Conservation (phyloP, 2,329 filamentous ascomycete species). For the Escovopsis sp. region DNA sequence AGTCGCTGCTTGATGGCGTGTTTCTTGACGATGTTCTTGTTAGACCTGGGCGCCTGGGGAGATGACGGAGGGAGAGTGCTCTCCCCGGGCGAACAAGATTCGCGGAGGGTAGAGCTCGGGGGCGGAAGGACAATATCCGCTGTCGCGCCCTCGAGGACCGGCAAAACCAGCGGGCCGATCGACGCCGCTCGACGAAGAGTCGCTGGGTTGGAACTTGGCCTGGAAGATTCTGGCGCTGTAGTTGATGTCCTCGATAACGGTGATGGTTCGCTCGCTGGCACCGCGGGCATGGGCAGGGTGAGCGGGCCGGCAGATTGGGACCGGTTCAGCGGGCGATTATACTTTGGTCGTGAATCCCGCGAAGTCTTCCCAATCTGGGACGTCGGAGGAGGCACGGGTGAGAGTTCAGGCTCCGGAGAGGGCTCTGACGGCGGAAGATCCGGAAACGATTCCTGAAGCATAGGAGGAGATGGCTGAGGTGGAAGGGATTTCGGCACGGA, state of each 20-base stretch:
- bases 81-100: slow-evolving; percentile 30
- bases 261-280: slow-evolving; percentile 36
- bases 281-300: slow-evolving; percentile 21
- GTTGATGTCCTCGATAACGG: slow-evolving; percentile 19
- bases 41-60: slow-evolving; percentile 32
- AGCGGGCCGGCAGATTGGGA: slow-evolving; percentile 25
- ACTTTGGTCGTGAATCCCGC: slow-evolving; percentile 7
- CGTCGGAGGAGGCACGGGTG: background rate
- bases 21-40: slow-evolving; percentile 53
- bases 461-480: slow-evolving; percentile 1
- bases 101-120: slow-evolving; percentile 14
- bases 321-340: slow-evolving; percentile 15
- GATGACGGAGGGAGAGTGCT: slow-evolving; percentile 21
- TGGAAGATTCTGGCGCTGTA: slow-evolving; percentile 8
- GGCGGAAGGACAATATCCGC: background rate
- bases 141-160: slow-evolving; percentile 22
- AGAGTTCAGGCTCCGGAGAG: background rate
- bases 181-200: slow-evolving; percentile 25
- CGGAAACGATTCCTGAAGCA: background rate
- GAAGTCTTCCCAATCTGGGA: background rate
- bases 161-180: slow-evolving; percentile 17
- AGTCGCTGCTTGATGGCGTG: slow-evolving; percentile 43
- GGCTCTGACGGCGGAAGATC: background rate
- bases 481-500: background rate
- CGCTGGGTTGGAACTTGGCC: slow-evolving; percentile 18